A percentile compares a stretch with the other conserved stretches of the same genome.
These are phyloP conservation scores for Clavispora santaluciae DNA, from an alignment of 805 yeast species.

Conservation along the genomic window DNA sequence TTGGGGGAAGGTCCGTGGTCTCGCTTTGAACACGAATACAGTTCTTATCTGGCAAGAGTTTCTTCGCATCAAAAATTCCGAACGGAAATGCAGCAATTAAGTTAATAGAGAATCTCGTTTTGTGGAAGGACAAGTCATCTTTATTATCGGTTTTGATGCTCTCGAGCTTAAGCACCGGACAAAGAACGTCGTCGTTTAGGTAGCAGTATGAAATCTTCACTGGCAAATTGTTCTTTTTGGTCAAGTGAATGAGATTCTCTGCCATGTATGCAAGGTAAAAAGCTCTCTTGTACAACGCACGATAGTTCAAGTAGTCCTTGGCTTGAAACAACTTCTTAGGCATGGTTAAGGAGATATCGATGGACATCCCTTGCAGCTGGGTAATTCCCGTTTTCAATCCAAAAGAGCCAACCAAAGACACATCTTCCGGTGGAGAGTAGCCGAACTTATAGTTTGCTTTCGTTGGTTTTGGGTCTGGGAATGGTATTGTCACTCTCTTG, in stretches of 20 bases:
- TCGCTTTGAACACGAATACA: slow-evolving; percentile 67
- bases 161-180: slow-evolving; percentile 68
- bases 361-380: slow-evolving; percentile 55
- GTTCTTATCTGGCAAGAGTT: slow-evolving; percentile 74
- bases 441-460: slow-evolving; percentile 67
- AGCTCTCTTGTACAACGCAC: slow-evolving; percentile 86
- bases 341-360: slow-evolving; percentile 82
- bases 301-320: slow-evolving; percentile 85
- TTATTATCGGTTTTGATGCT: slow-evolving; percentile 46
- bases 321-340: slow-evolving; percentile 69
- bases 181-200: slow-evolving; percentile 69
- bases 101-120: slow-evolving; percentile 68
- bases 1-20: slow-evolving; percentile 52
- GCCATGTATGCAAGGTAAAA: slow-evolving; percentile 81
- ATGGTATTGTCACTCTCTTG: slow-evolving; percentile 65
- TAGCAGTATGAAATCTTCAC: slow-evolving; percentile 59
- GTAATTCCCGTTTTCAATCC: slow-evolving; percentile 79
- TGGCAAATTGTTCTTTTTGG: slow-evolving; percentile 54
- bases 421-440: slow-evolving; percentile 64
- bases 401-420: slow-evolving; percentile 83
- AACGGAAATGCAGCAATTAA: slow-evolving; percentile 69
- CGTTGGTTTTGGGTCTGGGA: slow-evolving; percentile 84
- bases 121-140: slow-evolving; percentile 51
- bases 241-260: slow-evolving; percentile 50
- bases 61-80: slow-evolving; percentile 67